Conservation (phyloP, 1,284 basidiomycete species). For the Amylostereum areolatum region DNA sequence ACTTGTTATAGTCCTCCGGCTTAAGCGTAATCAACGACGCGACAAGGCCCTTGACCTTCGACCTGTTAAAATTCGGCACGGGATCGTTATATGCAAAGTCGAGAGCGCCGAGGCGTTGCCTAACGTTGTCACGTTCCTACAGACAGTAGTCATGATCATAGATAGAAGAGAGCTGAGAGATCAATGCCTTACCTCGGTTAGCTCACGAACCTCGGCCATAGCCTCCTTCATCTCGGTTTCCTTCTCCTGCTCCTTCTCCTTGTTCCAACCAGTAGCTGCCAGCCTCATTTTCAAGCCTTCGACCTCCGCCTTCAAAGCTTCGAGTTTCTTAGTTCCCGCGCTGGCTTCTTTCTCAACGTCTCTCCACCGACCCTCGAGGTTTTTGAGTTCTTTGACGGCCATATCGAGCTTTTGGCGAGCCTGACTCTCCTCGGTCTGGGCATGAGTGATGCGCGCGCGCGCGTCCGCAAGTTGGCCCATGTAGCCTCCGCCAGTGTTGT, state of each 20-base stretch:
- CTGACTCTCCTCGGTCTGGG: slow-evolving; percentile 84
- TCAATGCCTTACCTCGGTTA: slow-evolving; percentile 54
- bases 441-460: slow-evolving; percentile 69
- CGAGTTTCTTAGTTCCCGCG: slow-evolving; percentile 69
- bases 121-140: slow-evolving; percentile 72
- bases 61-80: slow-evolving; percentile 77
- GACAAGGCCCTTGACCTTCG: slow-evolving; percentile 91
- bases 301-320: slow-evolving; percentile 55
- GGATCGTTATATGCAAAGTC: slow-evolving; percentile 86
- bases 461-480: slow-evolving; percentile 96
- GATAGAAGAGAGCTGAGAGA: not conserved
- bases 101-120: slow-evolving; percentile 64
- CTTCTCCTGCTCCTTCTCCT: slow-evolving; percentile 67
- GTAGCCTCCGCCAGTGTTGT: slow-evolving; percentile 82
- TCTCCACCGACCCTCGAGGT: slow-evolving; percentile 76
- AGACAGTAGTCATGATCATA: not conserved
- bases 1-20: slow-evolving; percentile 65
- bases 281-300: slow-evolving; percentile 52
- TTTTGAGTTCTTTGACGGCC: slow-evolving; percentile 77
- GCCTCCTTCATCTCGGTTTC: slow-evolving; percentile 54
- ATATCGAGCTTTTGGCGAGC: slow-evolving; percentile 74
- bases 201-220: slow-evolving; percentile 48
- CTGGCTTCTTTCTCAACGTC: slow-evolving; percentile 81
- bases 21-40: slow-evolving; percentile 79
- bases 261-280: slow-evolving; percentile 72